Evolutionary conservation across 257 asterid genomes (phyloP), one percentile per base, ranked within the genome.

Genomic region (Solanum raphanifolium): DNA sequence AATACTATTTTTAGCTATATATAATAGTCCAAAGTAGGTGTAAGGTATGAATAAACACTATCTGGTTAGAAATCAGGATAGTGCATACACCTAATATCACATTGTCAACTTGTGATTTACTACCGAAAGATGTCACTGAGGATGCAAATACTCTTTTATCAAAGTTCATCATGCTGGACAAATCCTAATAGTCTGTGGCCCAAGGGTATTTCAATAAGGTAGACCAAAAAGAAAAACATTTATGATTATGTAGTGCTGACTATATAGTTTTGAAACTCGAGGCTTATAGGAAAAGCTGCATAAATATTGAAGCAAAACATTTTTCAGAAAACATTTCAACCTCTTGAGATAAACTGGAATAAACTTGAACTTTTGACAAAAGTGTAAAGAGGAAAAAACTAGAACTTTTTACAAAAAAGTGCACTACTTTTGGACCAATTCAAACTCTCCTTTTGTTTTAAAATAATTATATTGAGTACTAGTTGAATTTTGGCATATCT

Each of bases 261-360:
- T 1, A 95, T 92, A 90, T 95, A 95, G 90, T 95, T 93, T 89
- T 91, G 95, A 79, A 91, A 91, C 95, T 94, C 98, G 8, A 95
- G 93, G 93, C 89, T 88, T 16, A 92, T 88, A 1, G 94, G 91
- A 90, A 98, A 95, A 86, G 93, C 98, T 95, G 96, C 86, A 75
- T 38, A 75, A 75, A 38, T 1, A 74, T 74, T 10, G 31, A 9
- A 20, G 18, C 6, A 83, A 20, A 32, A 32, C 27, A 62, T 68
- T 38, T 6, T 29, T 62, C 78, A 87, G 81, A 21, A 73, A 29
- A 12, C 41, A 29, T 41, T 75, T 87, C 60, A 48, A 39, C 68
- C 55, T 25, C 9, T 32, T 36, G 72, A 38, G 83, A 7, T 75
- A 75, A 75, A 75, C 5, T 73, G 21, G 36, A 36, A 55, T 20